Base-by-base conservation (phyloP, 352 stramenopile genomes). In the Phytophthora sansomeana region DNA sequence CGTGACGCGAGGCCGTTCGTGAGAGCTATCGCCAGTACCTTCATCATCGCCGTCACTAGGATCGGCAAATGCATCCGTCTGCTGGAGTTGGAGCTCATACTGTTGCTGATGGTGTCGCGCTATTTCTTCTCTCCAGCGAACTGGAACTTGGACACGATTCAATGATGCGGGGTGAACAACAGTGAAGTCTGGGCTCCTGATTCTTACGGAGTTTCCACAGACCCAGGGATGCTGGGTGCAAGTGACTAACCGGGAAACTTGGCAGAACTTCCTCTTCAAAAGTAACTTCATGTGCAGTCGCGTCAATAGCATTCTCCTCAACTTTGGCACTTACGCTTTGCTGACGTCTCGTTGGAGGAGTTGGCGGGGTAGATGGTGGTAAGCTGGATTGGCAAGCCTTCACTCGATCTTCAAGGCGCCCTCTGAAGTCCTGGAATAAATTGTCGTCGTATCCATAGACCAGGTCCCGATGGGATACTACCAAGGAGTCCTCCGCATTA, bases 361-460 rank as follows among this genome's bases (percentile, higher is more conserved):
- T 52, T 11, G 30, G 46, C 3, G 69, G 63, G 26, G 57, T 72
- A 16, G 53, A n/a, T 42, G 50, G 43, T 26, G 46, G 16, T 7
- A 54, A 54, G 8, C 67, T 30, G 1, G 53, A 58, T 16, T 68
- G 41, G 13, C 36, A 70, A 9, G 39, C 33, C 42, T 80, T 70
- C n/a, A 61, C 62, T 50, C 67, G 57, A 52, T 59, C 51, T 59
- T 89, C 75, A 9, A 95, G 53, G 6, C 61, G 75, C 26, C 17
- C 35, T 1, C 79, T 69, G 35, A 87, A 93, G 0, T 74, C 60
- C n/a, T 75, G 43, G 58, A 91, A 96, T 47, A 83, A 54, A 33
- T 87, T 77, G 42, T 95, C 88, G 51, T 96, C 80, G 56, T 94
- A 96, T 50, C 83, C 81, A 46, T 85, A 81, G 7, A 95, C 88